Conservation (phyloP, 257 asterid genomes). For the Nicotiana benthamiana region DNA sequence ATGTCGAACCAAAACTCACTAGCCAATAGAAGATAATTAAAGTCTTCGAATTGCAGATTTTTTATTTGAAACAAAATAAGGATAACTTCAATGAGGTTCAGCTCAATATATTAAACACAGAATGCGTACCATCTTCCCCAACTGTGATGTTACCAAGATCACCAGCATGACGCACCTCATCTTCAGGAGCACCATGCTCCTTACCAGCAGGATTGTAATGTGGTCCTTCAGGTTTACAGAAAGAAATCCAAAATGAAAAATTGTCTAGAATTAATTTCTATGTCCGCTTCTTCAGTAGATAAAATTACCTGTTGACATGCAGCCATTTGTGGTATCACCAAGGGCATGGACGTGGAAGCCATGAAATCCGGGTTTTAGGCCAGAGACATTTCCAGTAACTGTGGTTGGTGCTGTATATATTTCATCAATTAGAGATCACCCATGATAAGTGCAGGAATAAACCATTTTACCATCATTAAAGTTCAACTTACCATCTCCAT, state of each 20-base stretch:
- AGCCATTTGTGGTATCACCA: constrained; percentile 99
- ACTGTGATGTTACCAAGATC: constrained; percentile 91
- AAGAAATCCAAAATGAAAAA: background rate
- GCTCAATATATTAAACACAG: background rate
- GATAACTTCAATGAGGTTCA: background rate
- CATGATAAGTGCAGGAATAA: background rate
- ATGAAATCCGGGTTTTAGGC: constrained; percentile 86
- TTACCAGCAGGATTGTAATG: constrained; percentile 84
- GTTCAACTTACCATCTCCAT: constrained; percentile 60
- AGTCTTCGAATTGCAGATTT: background rate
- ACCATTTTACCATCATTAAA: background rate
- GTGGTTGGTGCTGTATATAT: constrained; percentile 55
- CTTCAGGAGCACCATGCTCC: constrained; percentile 89
- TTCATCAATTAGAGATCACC: background rate
- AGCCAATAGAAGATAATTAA: background rate
- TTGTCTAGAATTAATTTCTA: background rate
- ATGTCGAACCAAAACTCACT: background rate
- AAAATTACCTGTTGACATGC: constrained; percentile 89
- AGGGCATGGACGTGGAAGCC: constrained; percentile 98
- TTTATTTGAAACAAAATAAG: background rate
- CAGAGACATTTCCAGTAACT: constrained; percentile 68
- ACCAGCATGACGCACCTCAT: constrained; percentile 95
- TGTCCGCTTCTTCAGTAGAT: background rate
- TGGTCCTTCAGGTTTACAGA: constrained; percentile 49
- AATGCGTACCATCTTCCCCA: constrained; percentile 63